Percentiles rank a stretch among this genome's conserved stretches.
Evolutionary conservation across 2,329 filamentous ascomycete genomes (phyloP).

Genomic region (Calonectria pauciramosa): DNA sequence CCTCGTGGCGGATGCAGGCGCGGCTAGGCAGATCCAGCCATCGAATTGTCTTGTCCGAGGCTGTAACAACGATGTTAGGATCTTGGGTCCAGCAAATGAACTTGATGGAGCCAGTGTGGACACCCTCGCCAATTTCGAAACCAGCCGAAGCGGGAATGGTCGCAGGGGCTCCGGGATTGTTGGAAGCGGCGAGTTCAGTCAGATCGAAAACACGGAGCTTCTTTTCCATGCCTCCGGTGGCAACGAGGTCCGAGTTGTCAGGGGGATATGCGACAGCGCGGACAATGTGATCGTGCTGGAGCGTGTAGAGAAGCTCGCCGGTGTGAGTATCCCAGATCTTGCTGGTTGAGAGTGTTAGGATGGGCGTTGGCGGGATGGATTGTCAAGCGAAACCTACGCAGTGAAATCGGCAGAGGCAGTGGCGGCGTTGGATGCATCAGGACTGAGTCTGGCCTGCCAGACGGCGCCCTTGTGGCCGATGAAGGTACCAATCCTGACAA

Average conservation of each 20-base stretch:
- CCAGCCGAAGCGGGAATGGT: conserved; percentile 72
- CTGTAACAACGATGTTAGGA: conserved; percentile 90
- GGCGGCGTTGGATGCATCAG: conserved; percentile 88
- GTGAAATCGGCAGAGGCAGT: conserved; percentile 98
- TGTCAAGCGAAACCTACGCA: conserved; percentile 69
- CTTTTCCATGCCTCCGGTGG: conserved; percentile 96
- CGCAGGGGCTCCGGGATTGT: conserved; percentile 53
- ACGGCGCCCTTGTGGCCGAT: conserved; percentile 98
- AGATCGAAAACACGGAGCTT: conserved; percentile 96
- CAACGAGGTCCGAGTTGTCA: conserved; percentile 85
- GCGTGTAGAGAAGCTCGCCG: conserved; percentile 87
- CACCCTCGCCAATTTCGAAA: conserved; percentile 89
- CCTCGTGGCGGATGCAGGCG: conserved; percentile 80
- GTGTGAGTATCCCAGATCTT: conserved; percentile 98
- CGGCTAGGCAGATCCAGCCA: conserved; percentile 93
- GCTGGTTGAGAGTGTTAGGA: conserved; percentile 62
- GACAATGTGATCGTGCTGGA: conserved; percentile 96
- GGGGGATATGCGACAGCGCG: conserved; percentile 92
- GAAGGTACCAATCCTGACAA: conserved; percentile 93
- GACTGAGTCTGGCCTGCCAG: conserved; percentile 93
- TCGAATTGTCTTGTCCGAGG: conserved; percentile 90
- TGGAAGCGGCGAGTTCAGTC: conserved; percentile 66
- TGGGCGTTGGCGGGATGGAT: neutral
- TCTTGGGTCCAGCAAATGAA: conserved; percentile 95
- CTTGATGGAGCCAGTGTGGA: conserved; percentile 92